Evolutionary conservation across 78 protist species (phyloP).

Genomic region (Dictyostelium firmibasis): DNA sequence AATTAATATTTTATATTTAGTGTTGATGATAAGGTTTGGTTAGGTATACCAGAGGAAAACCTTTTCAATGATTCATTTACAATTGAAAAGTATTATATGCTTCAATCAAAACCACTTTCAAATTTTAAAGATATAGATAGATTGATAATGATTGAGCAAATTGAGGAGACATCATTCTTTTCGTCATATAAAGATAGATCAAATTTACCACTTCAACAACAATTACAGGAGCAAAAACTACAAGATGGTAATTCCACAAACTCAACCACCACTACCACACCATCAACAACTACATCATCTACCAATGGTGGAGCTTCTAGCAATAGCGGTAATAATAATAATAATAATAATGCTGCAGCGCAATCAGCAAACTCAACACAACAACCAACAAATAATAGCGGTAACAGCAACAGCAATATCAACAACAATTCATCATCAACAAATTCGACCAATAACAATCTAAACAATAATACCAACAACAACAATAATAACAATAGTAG

Average conservation of each 20-base stretch:
- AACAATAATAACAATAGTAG: neutral
- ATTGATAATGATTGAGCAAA: conserved; percentile 44
- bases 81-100: conserved; percentile 79
- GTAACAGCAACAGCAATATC: neutral
- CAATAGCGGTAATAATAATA: neutral
- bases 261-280: neutral
- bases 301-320: neutral
- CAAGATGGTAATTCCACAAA: neutral
- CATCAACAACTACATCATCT: conserved; percentile 6
- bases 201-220: conserved; percentile 3
- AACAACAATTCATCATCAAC: neutral
- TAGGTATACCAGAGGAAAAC: conserved; percentile 80
- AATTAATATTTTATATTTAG: neutral
- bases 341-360: neutral
- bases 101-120: conserved; percentile 70
- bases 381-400: neutral
- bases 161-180: conserved; percentile 59
- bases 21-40: conserved; percentile 82
- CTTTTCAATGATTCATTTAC: conserved; percentile 83
- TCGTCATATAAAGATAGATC: conserved; percentile 69
- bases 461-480: neutral
- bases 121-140: conserved; percentile 69
- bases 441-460: neutral
- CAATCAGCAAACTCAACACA: neutral
- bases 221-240: neutral